phyloP scores from a whole-genome alignment of 176 grass and related monocot genomes.

The Cenchrus americanus region DNA sequence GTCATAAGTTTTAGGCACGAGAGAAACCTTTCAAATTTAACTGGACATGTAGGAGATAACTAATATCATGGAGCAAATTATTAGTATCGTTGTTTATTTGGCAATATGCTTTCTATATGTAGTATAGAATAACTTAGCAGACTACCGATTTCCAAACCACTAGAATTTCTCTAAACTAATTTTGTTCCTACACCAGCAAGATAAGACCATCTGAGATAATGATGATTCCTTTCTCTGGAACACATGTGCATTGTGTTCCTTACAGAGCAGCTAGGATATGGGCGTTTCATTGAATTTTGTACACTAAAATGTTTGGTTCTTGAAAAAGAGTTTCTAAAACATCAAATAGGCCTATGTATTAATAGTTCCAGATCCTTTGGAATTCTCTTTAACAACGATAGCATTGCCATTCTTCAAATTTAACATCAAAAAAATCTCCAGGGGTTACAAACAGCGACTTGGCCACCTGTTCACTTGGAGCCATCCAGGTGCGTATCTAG shows the following conservation, averaged over 20 bases:
- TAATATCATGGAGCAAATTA: neutral
- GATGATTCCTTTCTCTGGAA: no score
- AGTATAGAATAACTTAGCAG: neutral
- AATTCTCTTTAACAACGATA: neutral
- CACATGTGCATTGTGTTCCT: neutral
- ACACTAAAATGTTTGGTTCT: neutral
- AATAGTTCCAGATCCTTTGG: neutral
- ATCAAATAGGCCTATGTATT: neutral
- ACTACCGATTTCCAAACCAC: neutral
- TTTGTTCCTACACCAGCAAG: neutral
- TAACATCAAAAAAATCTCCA: constrained; percentile 46
- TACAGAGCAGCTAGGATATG: neutral
- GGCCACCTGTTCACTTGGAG: constrained; percentile 89
- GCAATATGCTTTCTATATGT: neutral
- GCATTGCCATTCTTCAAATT: neutral
- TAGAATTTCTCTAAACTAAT: neutral
- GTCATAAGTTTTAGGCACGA: neutral
- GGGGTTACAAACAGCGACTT: constrained; percentile 85
- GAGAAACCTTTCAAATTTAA: neutral
- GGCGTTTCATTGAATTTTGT: constrained; percentile 8
- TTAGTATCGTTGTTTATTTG: neutral
- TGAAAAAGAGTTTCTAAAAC: neutral
- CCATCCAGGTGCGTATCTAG: constrained; percentile 77
- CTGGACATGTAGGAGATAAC: neutral
- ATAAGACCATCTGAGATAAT: neutral